phyloP scores from a whole-genome alignment of 805 yeast species.

The Ogataea ganodermae region DNA sequence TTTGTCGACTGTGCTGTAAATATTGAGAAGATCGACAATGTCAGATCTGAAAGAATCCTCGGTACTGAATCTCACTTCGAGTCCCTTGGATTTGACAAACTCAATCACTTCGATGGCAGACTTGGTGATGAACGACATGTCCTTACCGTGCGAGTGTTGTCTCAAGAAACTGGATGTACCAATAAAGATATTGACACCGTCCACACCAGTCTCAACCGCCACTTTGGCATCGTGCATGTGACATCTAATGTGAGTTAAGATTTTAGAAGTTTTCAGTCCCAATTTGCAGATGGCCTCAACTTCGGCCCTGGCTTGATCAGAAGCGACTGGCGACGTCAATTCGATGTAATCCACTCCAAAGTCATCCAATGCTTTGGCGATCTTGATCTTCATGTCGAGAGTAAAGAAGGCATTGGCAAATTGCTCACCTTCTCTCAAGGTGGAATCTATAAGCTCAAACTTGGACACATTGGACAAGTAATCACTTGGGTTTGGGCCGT shows the following conservation, averaged over 20 bases:
- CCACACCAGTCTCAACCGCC: constrained; percentile 64
- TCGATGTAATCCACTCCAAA: constrained; percentile 64
- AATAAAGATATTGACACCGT: constrained; percentile 62
- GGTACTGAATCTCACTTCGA: constrained; percentile 58
- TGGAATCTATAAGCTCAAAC: constrained; percentile 57
- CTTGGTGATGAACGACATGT: constrained; percentile 59
- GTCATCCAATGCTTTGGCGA: constrained; percentile 61
- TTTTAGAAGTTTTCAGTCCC: constrained; percentile 55
- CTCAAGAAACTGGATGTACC: constrained; percentile 61
- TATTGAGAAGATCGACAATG: constrained; percentile 58
- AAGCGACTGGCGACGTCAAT: constrained; percentile 60
- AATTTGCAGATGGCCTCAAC: constrained; percentile 62
- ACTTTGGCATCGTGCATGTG: constrained; percentile 63
- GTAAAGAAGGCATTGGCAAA: constrained; percentile 63
- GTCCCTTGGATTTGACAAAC: constrained; percentile 60
- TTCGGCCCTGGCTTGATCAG: constrained; percentile 57
- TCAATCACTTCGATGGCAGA: constrained; percentile 60
- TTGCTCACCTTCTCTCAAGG: constrained; percentile 65
- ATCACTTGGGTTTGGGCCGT: constrained; percentile 61
- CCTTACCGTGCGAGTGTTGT: constrained; percentile 60
- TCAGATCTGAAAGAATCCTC: constrained; percentile 64
- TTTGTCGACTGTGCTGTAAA: constrained; percentile 61
- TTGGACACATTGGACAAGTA: constrained; percentile 54
- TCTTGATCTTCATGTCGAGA: constrained; percentile 56
- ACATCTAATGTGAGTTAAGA: constrained; percentile 60